Evolutionary conservation across 331 rosid genomes (phyloP), one percentile per base, ranked within the genome.

Genomic region (Quercus lobata): DNA sequence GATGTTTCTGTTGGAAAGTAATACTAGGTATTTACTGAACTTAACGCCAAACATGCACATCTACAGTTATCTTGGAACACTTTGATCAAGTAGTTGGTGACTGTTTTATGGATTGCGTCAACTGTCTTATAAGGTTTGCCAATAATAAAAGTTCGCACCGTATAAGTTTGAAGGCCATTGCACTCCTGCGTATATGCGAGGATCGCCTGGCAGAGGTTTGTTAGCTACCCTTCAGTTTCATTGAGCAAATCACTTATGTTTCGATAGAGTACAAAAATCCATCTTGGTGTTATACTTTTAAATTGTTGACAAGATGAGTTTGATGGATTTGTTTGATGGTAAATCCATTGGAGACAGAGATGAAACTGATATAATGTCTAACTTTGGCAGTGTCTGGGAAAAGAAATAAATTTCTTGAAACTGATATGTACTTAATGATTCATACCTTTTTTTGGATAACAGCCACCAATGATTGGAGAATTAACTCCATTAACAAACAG

Each of bases 201-300:
- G 98, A 96, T 86, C 98, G 98, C 84, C 91, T 96, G 83, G 98
- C 99, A 57, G 99, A 96, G 99, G 99, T 96, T 84, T 90, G 97
- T 90, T 80, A 57, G 60, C 75, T 55, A 21, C 49, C 62, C 53
- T 69, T 68, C 61, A 8, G 57, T 73, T 63, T 73, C 22, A 19
- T 32, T 77, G 76, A 34, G 76, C 46, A 57, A 80, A 62, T 72
- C 46, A 69, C 35, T 84, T 80, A 53, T 35, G 4, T 75, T 61
- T 84, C 12, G 8, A 21, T 62, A 62, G 73, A 44, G 60, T 53
- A 5, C 35, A 41, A 15, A 15, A 69, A 5, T 74, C 74, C 32
- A 19, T 55, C 65, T 18, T 37, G 60, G 66, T 78, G 55, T 73
- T 54, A 27, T 24, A 32, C 35, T 69, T 76, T 34, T 70, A 74